Conservation (phyloP, 257 asterid species). For the Orobanche coerulescens region DNA sequence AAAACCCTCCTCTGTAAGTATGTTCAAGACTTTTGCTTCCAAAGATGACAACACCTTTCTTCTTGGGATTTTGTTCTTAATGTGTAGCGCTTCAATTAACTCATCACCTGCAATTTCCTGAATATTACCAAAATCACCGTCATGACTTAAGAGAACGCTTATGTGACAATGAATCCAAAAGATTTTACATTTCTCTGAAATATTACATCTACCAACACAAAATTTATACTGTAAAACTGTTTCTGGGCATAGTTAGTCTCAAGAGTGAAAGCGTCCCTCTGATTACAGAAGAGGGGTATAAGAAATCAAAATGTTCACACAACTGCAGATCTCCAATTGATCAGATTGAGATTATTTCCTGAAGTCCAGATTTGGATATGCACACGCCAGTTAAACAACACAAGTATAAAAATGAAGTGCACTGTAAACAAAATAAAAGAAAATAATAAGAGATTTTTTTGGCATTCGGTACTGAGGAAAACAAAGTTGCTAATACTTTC, state of each 20-base stretch:
- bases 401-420: neutral
- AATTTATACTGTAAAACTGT: slow-evolving; percentile 6
- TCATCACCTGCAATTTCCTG: slow-evolving; percentile 95
- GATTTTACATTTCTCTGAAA: neutral
- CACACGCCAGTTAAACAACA: neutral
- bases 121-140: slow-evolving; percentile 28
- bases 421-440: neutral
- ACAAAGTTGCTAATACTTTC: neutral
- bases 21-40: slow-evolving; percentile 63
- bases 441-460: neutral
- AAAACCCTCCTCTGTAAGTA: slow-evolving; percentile 89
- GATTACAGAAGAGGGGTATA: slow-evolving; percentile 1
- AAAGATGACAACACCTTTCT: slow-evolving; percentile 65
- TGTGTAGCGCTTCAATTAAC: slow-evolving; percentile 73
- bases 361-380: slow-evolving; percentile 4
- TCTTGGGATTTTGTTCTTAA: slow-evolving; percentile 80
- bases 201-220: neutral
- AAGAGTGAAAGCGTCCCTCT: slow-evolving; percentile 10
- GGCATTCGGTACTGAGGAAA: neutral
- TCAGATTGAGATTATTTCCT: neutral
- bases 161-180: slow-evolving; percentile 6
- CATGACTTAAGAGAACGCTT: slow-evolving; percentile 24
- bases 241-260: neutral
- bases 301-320: neutral
- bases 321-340: neutral